A percentile compares a stretch with the other conserved stretches of the same genome.
Conservation (phyloP, 2,329 filamentous ascomycete species). For the Ophiostoma perfectum region DNA sequence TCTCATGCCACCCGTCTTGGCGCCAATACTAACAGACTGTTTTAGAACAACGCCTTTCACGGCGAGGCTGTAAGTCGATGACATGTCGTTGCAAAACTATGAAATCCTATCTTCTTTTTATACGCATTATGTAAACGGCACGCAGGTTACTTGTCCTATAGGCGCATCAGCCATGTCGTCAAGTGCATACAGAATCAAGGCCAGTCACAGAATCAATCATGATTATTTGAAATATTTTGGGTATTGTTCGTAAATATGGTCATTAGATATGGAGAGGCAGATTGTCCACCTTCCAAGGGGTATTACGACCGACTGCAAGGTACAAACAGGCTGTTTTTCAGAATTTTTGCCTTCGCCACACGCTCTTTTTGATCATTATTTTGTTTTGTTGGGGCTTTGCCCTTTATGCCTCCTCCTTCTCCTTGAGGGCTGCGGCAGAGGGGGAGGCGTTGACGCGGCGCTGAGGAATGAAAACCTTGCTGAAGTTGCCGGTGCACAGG, state of each 20-base stretch:
- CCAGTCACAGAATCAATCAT: no score
- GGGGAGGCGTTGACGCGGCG: neutral
- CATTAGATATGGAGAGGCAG: conserved; percentile 2
- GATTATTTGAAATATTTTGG: conserved; percentile 7
- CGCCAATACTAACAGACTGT: neutral
- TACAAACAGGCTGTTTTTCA: neutral
- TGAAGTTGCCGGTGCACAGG: conserved; percentile 14
- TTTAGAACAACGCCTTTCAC: neutral
- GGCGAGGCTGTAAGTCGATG: neutral
- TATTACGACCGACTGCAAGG: conserved; percentile 2
- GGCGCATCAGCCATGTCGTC: no score
- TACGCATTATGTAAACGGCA: no score
- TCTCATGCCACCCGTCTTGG: conserved; percentile 8
- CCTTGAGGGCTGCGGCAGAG: neutral
- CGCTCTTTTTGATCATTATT: neutral
- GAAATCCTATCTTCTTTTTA: no score
- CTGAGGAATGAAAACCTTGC: conserved; percentile 3
- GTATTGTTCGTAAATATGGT: conserved; percentile 1
- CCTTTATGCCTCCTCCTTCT: conserved; percentile 4
- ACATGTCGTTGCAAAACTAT: neutral
- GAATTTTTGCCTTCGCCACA: neutral
- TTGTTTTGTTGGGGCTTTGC: neutral
- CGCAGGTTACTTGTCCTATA: no score
- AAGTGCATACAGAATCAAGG: no score
- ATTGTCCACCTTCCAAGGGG: neutral